Evolutionary conservation across 768 basidiomycete genomes (phyloP).

Genomic region (Lentinula guzmanii): DNA sequence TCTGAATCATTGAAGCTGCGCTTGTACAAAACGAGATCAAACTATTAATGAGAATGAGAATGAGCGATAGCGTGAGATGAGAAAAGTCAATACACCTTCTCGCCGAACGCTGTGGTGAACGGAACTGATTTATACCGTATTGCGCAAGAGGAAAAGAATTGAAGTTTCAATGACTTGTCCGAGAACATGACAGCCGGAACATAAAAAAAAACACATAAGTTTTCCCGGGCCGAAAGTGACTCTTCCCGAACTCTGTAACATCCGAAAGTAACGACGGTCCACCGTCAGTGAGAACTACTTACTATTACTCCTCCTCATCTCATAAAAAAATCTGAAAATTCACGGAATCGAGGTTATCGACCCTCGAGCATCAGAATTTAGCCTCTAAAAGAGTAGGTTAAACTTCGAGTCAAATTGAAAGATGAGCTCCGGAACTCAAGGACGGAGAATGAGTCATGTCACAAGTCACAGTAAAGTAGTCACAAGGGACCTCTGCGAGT

Average conservation of each 20-base stretch:
- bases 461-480: conserved; percentile 10
- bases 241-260: not conserved
- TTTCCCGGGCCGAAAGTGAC: not conserved
- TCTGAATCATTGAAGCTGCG: not conserved
- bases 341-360: no score
- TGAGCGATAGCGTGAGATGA: no score
- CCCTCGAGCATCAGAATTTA: no score
- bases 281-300: not conserved
- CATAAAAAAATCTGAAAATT: no score
- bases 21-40: not conserved
- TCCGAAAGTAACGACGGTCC: not conserved
- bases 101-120: not conserved
- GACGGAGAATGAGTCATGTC: not conserved
- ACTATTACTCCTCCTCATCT: no score
- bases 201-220: not conserved
- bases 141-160: not conserved
- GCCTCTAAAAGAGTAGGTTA: no score
- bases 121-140: not conserved
- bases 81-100: not conserved
- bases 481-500: conserved; percentile 2
- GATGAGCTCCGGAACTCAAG: not conserved
- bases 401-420: not conserved
- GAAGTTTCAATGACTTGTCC: not conserved
- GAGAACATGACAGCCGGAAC: not conserved
- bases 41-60: no score